Evolutionary conservation across 1,284 basidiomycete species (phyloP).

Genomic region (Grifola frondosa): DNA sequence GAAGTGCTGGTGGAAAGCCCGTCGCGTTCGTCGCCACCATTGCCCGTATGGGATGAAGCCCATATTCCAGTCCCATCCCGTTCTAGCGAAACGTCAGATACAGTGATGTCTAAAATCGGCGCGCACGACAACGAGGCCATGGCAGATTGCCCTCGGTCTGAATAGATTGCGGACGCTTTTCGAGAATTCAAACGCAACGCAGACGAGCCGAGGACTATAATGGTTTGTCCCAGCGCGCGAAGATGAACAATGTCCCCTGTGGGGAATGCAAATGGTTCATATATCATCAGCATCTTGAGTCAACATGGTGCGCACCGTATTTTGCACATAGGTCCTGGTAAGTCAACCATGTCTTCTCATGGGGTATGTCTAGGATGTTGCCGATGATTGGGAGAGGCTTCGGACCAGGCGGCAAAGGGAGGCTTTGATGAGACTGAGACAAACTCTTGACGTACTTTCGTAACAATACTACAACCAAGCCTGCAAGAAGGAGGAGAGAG

Average conservation of each 20-base stretch:
- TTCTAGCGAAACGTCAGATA: not conserved
- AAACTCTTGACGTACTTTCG: too few species aligned
- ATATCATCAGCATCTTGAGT: too few species aligned
- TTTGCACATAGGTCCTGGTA: not conserved
- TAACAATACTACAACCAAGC: too few species aligned
- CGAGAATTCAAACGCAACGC: constrained; percentile 32
- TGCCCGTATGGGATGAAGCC: constrained; percentile 6
- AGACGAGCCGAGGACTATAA: constrained; percentile 33
- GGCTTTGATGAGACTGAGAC: too few species aligned
- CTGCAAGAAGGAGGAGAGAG: too few species aligned
- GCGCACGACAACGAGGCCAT: constrained; percentile 6
- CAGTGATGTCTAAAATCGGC: too few species aligned
- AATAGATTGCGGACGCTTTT: constrained; percentile 33
- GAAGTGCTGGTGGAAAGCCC: constrained; percentile 6
- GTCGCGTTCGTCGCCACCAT: constrained; percentile 8
- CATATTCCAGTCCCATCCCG: constrained; percentile 4
- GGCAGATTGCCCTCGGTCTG: constrained; percentile 14
- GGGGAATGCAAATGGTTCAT: not conserved
- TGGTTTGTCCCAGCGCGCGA: constrained; percentile 23
- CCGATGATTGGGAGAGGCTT: not conserved
- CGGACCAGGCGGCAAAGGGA: not conserved
- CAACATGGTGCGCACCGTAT: not conserved
- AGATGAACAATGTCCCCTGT: constrained; percentile 32
- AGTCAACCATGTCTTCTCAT: not conserved
- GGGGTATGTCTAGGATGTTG: not conserved